Percentiles rank a stretch among this genome's conserved stretches.
Evolutionary conservation across 495 filamentous ascomycete species (phyloP).

Genomic region (Aspergillus taichungensis): DNA sequence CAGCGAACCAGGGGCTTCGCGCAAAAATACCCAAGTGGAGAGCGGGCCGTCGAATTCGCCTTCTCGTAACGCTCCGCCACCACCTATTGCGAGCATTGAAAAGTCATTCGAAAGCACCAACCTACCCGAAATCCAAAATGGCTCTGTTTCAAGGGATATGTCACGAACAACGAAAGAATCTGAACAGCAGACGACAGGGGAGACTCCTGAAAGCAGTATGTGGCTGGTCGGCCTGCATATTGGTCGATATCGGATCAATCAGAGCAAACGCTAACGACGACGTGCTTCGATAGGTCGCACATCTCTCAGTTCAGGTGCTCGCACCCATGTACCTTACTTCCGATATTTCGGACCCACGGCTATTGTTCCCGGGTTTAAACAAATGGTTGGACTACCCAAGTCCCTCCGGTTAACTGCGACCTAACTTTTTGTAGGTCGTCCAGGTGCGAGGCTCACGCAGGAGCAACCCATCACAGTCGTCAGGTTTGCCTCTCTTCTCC

Average conservation of each 20-base stretch:
- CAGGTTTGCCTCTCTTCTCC: conserved; percentile 21
- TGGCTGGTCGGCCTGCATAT: neutral
- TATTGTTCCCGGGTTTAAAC: conserved; percentile 86
- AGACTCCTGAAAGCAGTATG: conserved; percentile 37
- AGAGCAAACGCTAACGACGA: no score
- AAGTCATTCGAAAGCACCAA: conserved; percentile 15
- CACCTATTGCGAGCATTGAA: conserved; percentile 3
- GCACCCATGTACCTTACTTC: conserved; percentile 76
- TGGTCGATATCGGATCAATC: neutral
- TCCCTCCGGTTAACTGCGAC: neutral
- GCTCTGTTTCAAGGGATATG: conserved; percentile 12
- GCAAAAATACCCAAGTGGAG: conserved; percentile 13
- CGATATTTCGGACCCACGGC: conserved; percentile 82
- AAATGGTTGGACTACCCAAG: conserved; percentile 51
- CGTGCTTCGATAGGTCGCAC: conserved; percentile 21
- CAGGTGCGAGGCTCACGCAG: conserved; percentile 53
- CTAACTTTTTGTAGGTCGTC: conserved; percentile 35
- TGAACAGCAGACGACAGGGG: conserved; percentile 20
- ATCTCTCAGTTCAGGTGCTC: conserved; percentile 29
- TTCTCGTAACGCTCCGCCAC: conserved; percentile 1
- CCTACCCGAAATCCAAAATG: conserved; percentile 12
- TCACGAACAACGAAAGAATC: conserved; percentile 21
- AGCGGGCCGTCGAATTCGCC: conserved; percentile 24
- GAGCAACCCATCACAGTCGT: conserved; percentile 40
- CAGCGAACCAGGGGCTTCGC: conserved; percentile 13